phyloP scores from a whole-genome alignment of 2,329 filamentous ascomycete species.

The Stagonosporopsis cucurbitacearum region DNA sequence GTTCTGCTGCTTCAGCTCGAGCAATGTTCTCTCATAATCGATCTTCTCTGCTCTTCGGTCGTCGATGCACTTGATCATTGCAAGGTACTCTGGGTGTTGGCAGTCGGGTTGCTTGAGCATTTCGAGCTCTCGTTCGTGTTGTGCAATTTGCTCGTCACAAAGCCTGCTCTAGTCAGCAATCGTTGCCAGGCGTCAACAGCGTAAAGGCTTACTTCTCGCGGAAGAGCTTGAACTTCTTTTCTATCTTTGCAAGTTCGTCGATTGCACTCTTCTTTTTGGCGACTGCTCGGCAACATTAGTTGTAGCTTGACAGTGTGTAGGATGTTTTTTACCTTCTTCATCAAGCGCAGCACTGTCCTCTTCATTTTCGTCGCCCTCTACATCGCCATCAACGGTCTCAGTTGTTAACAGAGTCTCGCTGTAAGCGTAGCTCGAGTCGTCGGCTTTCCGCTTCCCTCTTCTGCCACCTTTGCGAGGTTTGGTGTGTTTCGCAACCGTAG shows the following conservation, averaged over 20 bases:
- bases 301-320: neutral
- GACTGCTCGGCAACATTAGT: slow-evolving; percentile 56
- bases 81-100: slow-evolving; percentile 88
- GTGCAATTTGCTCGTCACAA: slow-evolving; percentile 85
- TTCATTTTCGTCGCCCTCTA: slow-evolving; percentile 57
- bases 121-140: slow-evolving; percentile 73
- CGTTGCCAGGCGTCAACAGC: slow-evolving; percentile 5
- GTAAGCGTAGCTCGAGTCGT: slow-evolving; percentile 34
- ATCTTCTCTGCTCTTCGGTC: slow-evolving; percentile 82
- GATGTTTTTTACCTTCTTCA: slow-evolving; percentile 44
- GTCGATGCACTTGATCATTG: slow-evolving; percentile 87
- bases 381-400: slow-evolving; percentile 66
- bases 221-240: slow-evolving; percentile 87
- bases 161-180: slow-evolving; percentile 62
- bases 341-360: slow-evolving; percentile 46
- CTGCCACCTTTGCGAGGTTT: slow-evolving; percentile 48
- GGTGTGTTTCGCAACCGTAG: slow-evolving; percentile 45
- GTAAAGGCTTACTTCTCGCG: slow-evolving; percentile 70
- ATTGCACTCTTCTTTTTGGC: slow-evolving; percentile 80
- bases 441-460: slow-evolving; percentile 62
- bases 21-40: slow-evolving; percentile 74
- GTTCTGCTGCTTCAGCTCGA: slow-evolving; percentile 75
- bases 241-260: slow-evolving; percentile 78
- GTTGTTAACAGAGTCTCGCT: slow-evolving; percentile 61
- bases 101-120: slow-evolving; percentile 64